Base-by-base conservation (phyloP, 257 asterid species). In the Catharanthus roseus region DNA sequence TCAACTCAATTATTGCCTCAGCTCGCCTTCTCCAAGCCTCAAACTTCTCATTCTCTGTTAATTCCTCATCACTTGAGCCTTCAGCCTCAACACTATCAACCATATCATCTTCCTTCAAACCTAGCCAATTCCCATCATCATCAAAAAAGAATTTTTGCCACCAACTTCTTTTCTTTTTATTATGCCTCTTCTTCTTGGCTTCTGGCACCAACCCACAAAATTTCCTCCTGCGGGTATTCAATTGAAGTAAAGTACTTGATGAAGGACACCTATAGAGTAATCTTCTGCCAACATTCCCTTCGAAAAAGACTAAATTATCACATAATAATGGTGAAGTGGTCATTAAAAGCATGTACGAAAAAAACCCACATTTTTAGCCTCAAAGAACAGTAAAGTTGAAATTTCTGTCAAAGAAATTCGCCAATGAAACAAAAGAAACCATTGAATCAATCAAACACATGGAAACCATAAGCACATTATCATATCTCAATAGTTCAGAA, bases 11-110 rank as follows among this genome's bases (percentile, higher is more conserved):
- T 73, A 95, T 95, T 0, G 96, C 90, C 88, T 93, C 99, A 0
- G 97, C 97, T 65, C 97, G 87, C 81, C 89, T 83, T 72, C 78
- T 91, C 99, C 99, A 95, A 5, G 92, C 96, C 85, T 95, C 99
- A 77, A 95, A 91, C 83, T 91, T 95, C 67, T 95, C 96, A 44
- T 84, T 72, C 77, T 88, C 96, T 1, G 99, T 84, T 10, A 91
- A 74, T 9, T 86, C 90, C 56, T 77, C 82, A 53, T 78, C 86
- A 41, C 80, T 76, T 24, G 81, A 67, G 18, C 70, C 83, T 68
- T 81, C 91, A 6, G 88, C 41, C 45, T 88, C 96, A 74, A 88
- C 76, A 64, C 68, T 85, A 19, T 91, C 91, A 34, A 89, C 71
- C 85, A 79, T 78, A 65, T 81, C 87, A 3, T 91, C 96, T 72